phyloP scores from a whole-genome alignment of 2,329 filamentous ascomycete genomes.

The Stemphylium beticola region DNA sequence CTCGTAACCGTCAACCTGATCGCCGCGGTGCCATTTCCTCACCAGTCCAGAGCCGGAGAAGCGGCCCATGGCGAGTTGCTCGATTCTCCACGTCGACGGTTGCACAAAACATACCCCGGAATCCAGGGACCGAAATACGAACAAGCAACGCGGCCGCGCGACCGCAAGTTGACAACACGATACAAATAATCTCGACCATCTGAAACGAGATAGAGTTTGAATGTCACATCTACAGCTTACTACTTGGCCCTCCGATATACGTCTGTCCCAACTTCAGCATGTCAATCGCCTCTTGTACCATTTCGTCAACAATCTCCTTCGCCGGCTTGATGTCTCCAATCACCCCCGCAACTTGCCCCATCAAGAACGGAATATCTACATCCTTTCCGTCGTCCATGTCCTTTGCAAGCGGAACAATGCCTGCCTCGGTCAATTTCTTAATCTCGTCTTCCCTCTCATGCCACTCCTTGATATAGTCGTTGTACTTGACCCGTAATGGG shows the following conservation, averaged over 20 bases:
- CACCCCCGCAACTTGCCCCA: conserved; percentile 89
- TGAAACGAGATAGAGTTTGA: too few relatives aligned
- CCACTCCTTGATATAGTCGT: conserved; percentile 84
- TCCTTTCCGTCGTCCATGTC: conserved; percentile 85
- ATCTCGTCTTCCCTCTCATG: conserved; percentile 78
- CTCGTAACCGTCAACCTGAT: too few relatives aligned
- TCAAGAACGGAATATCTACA: conserved; percentile 84
- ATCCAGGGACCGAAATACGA: conserved; percentile 1
- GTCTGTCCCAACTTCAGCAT: conserved; percentile 48
- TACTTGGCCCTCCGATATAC: conserved; percentile 40
- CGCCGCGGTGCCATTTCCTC: not conserved
- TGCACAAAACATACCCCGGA: conserved; percentile 3
- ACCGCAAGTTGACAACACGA: not conserved
- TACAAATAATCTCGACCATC: not conserved
- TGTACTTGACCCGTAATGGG: conserved; percentile 79
- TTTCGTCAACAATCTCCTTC: conserved; percentile 82
- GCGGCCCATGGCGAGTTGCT: not conserved
- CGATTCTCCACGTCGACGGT: conserved; percentile 1
- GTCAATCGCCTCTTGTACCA: conserved; percentile 65
- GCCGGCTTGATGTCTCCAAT: conserved; percentile 82
- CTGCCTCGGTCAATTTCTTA: conserved; percentile 73
- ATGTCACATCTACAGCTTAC: conserved; percentile 38
- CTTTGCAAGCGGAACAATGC: conserved; percentile 79
- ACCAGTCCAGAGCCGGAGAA: not conserved
- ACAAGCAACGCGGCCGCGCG: not conserved